Evolutionary conservation across 2,329 filamentous ascomycete species (phyloP), one percentile per base, ranked within the genome.

Genomic region (Ophiostoma ips): DNA sequence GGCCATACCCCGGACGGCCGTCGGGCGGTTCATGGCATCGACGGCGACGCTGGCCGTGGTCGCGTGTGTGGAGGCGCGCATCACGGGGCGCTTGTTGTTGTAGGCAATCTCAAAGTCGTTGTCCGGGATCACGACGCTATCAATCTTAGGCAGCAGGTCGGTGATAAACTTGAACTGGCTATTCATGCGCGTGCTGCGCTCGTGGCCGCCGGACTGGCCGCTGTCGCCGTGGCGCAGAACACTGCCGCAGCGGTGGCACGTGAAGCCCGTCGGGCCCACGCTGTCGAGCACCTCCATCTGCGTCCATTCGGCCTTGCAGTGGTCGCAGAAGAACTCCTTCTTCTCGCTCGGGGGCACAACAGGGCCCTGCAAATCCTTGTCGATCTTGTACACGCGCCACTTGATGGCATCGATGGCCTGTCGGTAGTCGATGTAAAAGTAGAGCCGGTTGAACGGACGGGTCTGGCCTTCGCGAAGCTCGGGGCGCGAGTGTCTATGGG

Each of bases 391-490:
- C 48, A 95, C 81, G 55, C 87, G 83, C 76, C 85, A 98, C 66
- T 98, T 98, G 68, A 95, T 94, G 46, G 87, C 87, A 67, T 98
- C 92, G 61, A 98, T 87, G 34, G 90, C 87, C 52, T 87, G 84
- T 53, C 92, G 87, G 61, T 94, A 94, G 63, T 95, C 89, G 63
- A 98, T 90, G 67, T 87, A 98, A 70, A 94, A 98, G 73, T 95
- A 98, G 55, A 90, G 94, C 59, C 87, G 79, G 62, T 84, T 88
- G 57, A 84, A 82, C 5, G 87, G 84, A 48, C 88, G 82, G 52
- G 84, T 83, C 53, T 88, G 85, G 48, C 86, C 87, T 61, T 89
- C 84, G 57, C 83, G 81, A 50, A 84, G 70, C 63, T 95, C 88
- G 46, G 81, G 77, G 53, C 87, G 81, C 31, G 81, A 80, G 63